Evolutionary conservation across 2,329 filamentous ascomycete genomes (phyloP), one percentile per base, ranked within the genome.

Genomic region (Alternaria brassicae): DNA sequence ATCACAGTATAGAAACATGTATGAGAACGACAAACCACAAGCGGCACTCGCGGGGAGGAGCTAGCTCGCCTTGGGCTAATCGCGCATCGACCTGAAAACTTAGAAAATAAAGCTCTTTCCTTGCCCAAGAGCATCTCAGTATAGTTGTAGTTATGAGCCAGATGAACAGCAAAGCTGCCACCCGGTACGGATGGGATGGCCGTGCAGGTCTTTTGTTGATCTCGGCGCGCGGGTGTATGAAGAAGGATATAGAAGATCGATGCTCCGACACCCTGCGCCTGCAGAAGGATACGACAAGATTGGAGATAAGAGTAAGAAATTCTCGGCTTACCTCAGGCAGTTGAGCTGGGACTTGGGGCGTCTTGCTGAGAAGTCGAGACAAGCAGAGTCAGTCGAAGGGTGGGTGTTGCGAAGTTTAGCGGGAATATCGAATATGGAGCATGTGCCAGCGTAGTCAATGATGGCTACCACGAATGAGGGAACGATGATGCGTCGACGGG

Each of bases 21-120:
- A 52, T 42, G 49, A 42, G 49, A 30, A 25, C 49, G 49, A 52
- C 49, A 40, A 32, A 41, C 37, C 49, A 30, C 37, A 42, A 13
- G 28, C 37, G 37, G 49, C 36, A 42, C 12, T 41, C 39, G 37
- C 37, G 49, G 49, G 28, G 17, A 39, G 49, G 17, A 40, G 37
- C 49, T 42, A 41, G 49, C 49, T 41, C 49, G 37, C 36, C 49
- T 15, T 51, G 48, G 49, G 9, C n/a, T 17, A 42, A 25, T 42
- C 49, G 25, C 25, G 19, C 37, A 25, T 52, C 49, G 37, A 30
- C 36, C 49, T 32, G 49, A 27, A 28, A 37, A 52, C 39, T 21
- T 40, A 4, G 10, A 23, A 19, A 6, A 17, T 19, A 41, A 17
- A 12, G 49, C 49, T 42, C 37, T 13, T 40, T 52, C 49, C 37